A percentile compares a stretch with the other conserved stretches of the same genome.
Conservation (phyloP, 345 rosid genomes). For the Eutrema heterophyllum region DNA sequence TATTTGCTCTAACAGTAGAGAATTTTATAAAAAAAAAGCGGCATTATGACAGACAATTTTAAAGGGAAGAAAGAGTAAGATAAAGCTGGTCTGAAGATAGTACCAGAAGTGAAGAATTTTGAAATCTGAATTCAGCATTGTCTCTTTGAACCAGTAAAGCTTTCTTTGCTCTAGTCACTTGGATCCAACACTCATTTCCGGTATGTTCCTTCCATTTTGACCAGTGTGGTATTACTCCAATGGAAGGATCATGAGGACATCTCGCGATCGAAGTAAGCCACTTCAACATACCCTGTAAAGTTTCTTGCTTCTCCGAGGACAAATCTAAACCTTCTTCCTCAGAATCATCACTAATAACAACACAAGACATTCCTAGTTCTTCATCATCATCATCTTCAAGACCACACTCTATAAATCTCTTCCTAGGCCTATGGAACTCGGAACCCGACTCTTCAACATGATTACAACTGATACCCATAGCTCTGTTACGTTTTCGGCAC, state of each 20-base stretch:
- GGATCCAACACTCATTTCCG: constrained; percentile 39
- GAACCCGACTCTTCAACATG: constrained; percentile 5
- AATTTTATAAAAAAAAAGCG: too few relatives aligned
- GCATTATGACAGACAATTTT: not conserved
- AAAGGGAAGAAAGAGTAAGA: not conserved
- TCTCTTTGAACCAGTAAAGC: constrained; percentile 37
- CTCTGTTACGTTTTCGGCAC: constrained; percentile 19
- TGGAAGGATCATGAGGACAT: constrained; percentile 42
- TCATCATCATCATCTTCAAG: constrained; percentile 9
- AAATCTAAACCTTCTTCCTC: constrained; percentile 6
- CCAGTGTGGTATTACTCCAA: constrained; percentile 37
- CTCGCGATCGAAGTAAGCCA: constrained; percentile 60
- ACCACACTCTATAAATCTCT: constrained; percentile 5
- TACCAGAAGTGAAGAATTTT: constrained; percentile 28
- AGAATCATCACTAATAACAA: constrained; percentile 12
- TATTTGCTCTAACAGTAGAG: too few relatives aligned
- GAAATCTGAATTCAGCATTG: constrained; percentile 7
- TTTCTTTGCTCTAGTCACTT: constrained; percentile 46
- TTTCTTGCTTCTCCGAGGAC: constrained; percentile 16
- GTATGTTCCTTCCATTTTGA: constrained; percentile 41
- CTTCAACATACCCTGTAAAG: constrained; percentile 45
- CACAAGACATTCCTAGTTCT: constrained; percentile 22
- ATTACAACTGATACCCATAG: constrained; percentile 18
- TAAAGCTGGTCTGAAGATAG: not conserved
- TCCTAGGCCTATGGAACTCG: constrained; percentile 3